These are phyloP conservation scores for Albugo laibachii DNA, from an alignment of 352 stramenopile genomes.

Conservation along the genomic window DNA sequence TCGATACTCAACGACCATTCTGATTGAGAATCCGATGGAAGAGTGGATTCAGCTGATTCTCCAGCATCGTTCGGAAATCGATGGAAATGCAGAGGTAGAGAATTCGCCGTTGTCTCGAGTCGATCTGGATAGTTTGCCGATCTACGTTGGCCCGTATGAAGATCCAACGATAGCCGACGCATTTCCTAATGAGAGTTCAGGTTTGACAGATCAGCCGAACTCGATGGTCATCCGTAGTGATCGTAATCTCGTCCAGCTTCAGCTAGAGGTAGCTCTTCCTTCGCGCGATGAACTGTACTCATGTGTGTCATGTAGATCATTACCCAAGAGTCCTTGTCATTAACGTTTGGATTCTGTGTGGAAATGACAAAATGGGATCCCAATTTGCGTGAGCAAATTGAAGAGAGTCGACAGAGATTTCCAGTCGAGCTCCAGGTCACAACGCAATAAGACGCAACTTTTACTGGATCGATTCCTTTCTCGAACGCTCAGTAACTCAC, in stretches of 20 bases:
- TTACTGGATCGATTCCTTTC: too few relatives aligned
- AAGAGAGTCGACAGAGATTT: conserved; percentile 28
- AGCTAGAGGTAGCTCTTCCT: too few relatives aligned
- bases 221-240: conserved; percentile 26
- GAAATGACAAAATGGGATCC: conserved; percentile 51
- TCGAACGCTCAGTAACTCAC: too few relatives aligned
- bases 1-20: conserved; percentile 13
- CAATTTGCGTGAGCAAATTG: conserved; percentile 26
- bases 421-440: conserved; percentile 22
- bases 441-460: not conserved
- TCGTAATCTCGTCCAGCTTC: conserved; percentile 8
- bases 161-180: conserved; percentile 61
- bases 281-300: conserved; percentile 2
- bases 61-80: conserved; percentile 1
- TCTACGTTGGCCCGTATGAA: conserved; percentile 59
- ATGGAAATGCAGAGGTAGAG: too few relatives aligned
- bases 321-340: not conserved
- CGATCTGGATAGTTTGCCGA: conserved; percentile 34
- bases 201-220: conserved; percentile 14
- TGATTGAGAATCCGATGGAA: conserved; percentile 55
- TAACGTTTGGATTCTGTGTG: conserved; percentile 27
- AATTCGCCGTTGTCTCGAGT: conserved; percentile 6
- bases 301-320: not conserved
- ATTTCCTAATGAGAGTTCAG: conserved; percentile 18
- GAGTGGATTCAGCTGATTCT: conserved; percentile 45